A percentile compares a stretch with the other conserved stretches of the same genome.
Evolutionary conservation across 164 flowering plant species (phyloP).

Genomic region (Nymphaea colorata): DNA sequence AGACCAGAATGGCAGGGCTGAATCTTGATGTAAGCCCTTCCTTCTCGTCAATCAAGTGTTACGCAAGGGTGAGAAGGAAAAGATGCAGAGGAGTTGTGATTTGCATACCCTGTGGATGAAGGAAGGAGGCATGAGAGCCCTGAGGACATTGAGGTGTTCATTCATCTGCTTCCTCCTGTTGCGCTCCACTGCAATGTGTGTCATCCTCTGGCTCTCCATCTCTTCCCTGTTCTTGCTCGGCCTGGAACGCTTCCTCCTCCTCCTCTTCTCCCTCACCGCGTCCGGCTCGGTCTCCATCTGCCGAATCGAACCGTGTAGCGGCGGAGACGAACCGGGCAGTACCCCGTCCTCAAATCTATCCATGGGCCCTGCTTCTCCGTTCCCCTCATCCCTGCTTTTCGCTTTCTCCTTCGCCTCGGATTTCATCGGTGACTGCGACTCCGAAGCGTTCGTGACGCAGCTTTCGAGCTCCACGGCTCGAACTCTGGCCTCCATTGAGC

Average conservation of each 20-base stretch:
- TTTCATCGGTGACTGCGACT: slow-evolving; percentile 29
- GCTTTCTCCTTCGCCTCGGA: slow-evolving; percentile 14
- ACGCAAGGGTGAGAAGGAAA: too few species aligned
- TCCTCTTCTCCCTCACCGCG: slow-evolving; percentile 21
- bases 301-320: background rate
- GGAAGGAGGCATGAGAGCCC: slow-evolving; percentile 51
- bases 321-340: background rate
- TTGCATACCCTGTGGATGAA: slow-evolving; percentile 39
- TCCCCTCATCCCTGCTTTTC: background rate
- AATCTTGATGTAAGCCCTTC: too few species aligned
- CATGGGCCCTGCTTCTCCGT: slow-evolving; percentile 3
- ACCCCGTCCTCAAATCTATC: slow-evolving; percentile 4
- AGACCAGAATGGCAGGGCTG: too few species aligned
- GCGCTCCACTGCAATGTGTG: slow-evolving; percentile 68
- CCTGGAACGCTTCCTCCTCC: slow-evolving; percentile 36
- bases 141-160: slow-evolving; percentile 47
- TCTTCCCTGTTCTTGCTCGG: slow-evolving; percentile 45
- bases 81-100: too few species aligned
- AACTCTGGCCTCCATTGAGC: too few species aligned
- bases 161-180: slow-evolving; percentile 67
- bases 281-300: background rate
- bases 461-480: slow-evolving; percentile 26
- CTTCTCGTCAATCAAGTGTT: too few species aligned
- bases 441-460: slow-evolving; percentile 27
- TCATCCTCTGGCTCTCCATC: slow-evolving; percentile 53